A percentile compares a stretch with the other conserved stretches of the same genome.
Conservation (phyloP, 2,329 filamentous ascomycete genomes). For the Aspergillus sp. region DNA sequence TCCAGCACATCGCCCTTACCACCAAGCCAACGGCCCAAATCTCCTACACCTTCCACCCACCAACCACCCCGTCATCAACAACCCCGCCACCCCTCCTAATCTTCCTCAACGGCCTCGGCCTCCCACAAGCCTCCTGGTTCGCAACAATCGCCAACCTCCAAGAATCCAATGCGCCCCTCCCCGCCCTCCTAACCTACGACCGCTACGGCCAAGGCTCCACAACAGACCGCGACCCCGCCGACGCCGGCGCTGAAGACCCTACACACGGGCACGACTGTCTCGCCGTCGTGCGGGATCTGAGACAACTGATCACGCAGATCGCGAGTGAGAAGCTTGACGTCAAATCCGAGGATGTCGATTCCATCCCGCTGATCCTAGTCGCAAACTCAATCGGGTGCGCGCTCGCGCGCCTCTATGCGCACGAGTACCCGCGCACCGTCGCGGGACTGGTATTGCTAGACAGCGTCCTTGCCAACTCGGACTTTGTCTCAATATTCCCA, state of each 20-base stretch:
- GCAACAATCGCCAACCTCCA: constrained; percentile 42
- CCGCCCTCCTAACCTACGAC: constrained; percentile 59
- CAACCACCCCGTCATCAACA: not conserved
- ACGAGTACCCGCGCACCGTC: constrained; percentile 51
- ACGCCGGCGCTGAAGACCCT: constrained; percentile 36
- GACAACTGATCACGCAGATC: constrained; percentile 50
- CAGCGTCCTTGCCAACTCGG: constrained; percentile 61
- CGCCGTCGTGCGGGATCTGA: constrained; percentile 37
- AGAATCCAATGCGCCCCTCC: constrained; percentile 35
- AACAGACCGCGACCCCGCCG: constrained; percentile 52
- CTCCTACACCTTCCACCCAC: constrained; percentile 23
- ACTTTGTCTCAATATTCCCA: constrained; percentile 60
- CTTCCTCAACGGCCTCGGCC: constrained; percentile 51
- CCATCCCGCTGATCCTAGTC: constrained; percentile 30
- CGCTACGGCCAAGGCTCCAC: constrained; percentile 61
- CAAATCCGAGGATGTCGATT: constrained; percentile 12
- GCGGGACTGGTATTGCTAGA: constrained; percentile 59
- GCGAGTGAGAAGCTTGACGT: constrained; percentile 35
- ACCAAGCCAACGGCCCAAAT: constrained; percentile 24
- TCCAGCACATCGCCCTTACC: not conserved
- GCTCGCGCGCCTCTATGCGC: constrained; percentile 57
- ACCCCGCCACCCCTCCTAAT: constrained; percentile 39
- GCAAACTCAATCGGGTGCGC: constrained; percentile 60
- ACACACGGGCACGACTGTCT: constrained; percentile 17
- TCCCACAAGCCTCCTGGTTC: constrained; percentile 35